phyloP scores from a whole-genome alignment of 192 early-diverging fungal species.

The Podila minutissima region DNA sequence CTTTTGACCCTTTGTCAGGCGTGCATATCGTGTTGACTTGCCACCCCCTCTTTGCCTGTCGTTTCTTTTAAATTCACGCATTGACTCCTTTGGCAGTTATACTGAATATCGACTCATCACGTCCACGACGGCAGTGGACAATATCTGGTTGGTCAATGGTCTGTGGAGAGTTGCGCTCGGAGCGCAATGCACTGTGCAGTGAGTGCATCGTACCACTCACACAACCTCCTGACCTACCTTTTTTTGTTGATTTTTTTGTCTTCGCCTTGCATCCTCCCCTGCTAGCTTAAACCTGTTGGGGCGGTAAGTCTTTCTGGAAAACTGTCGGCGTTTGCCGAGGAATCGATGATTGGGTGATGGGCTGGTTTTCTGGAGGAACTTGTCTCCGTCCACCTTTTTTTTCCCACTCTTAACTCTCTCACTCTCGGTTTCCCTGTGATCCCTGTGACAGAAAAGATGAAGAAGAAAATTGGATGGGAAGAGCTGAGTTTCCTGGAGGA shows the following conservation, averaged over 20 bases:
- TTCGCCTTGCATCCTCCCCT: background rate
- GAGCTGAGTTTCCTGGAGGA: background rate
- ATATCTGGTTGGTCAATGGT: background rate
- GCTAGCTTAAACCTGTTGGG: background rate
- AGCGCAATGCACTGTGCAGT: too few relatives aligned
- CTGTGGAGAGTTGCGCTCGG: background rate
- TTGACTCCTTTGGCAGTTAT: background rate
- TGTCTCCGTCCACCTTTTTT: background rate
- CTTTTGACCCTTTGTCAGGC: too few relatives aligned
- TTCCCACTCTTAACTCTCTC: too few relatives aligned
- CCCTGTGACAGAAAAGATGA: background rate
- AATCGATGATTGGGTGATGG: too few relatives aligned
- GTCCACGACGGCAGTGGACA: background rate
- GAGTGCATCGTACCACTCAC: too few relatives aligned
- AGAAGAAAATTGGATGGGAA: background rate
- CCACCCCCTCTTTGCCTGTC: background rate
- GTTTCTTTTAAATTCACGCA: background rate
- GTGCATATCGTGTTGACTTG: too few relatives aligned
- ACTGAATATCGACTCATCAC: background rate
- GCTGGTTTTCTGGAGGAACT: too few relatives aligned
- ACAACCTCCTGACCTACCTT: background rate
- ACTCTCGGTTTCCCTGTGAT: background rate
- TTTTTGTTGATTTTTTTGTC: background rate
- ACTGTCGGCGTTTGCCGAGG: too few relatives aligned
- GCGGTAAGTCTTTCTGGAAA: too few relatives aligned